A percentile compares a stretch with the other conserved stretches of the same genome.
These are phyloP conservation scores for Papiliotrema laurentii DNA, from an alignment of 1,284 basidiomycete species.

Conservation along the genomic window DNA sequence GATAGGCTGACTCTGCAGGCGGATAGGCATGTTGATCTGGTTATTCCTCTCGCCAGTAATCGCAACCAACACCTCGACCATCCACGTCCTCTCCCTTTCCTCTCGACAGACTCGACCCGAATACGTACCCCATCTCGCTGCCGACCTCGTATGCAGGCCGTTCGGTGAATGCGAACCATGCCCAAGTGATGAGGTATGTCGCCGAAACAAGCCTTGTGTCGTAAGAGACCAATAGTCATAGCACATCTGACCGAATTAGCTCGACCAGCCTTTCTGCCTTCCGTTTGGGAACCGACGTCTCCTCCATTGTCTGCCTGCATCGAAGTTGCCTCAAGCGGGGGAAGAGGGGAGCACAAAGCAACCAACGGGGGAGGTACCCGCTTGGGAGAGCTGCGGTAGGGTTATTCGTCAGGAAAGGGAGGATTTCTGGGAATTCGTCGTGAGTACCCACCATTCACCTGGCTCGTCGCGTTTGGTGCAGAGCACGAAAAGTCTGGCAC, in stretches of 20 bases:
- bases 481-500: neutral
- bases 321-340: constrained; percentile 1
- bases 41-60: no score
- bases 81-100: neutral
- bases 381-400: constrained; percentile 86
- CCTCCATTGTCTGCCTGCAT: constrained; percentile 64
- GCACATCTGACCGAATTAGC: no score
- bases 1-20: no score
- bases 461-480: neutral
- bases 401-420: constrained; percentile 68
- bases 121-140: constrained; percentile 31
- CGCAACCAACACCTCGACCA: neutral
- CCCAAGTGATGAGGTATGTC: constrained; percentile 67
- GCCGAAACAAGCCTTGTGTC: no score
- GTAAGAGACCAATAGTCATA: no score
- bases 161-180: constrained; percentile 79
- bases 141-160: constrained; percentile 58
- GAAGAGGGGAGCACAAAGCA: constrained; percentile 11
- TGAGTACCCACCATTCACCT: constrained; percentile 42
- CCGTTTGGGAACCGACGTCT: constrained; percentile 84
- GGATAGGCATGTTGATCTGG: no score
- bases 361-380: constrained; percentile 62
- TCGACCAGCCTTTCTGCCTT: constrained; percentile 79
- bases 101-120: constrained; percentile 10
- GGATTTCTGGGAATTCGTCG: constrained; percentile 83